Base-by-base conservation (phyloP, 495 filamentous ascomycete genomes). In the Daldinia childiae region DNA sequence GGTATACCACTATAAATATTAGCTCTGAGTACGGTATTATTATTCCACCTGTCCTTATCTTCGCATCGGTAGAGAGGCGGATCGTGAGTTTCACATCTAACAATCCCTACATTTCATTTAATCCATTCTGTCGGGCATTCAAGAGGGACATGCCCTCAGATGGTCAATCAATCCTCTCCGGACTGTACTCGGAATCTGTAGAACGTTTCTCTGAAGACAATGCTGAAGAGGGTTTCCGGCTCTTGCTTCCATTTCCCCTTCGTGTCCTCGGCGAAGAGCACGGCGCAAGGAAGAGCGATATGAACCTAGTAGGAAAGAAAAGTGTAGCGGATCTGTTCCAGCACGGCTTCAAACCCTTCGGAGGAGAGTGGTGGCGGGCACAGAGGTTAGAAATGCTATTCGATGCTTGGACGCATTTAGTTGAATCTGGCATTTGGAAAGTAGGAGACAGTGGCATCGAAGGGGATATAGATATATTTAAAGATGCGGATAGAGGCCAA, bases 391-490 rank as follows among this genome's bases (percentile, higher is more conserved):
- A 80, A 64, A 71, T 73, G 8, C 57, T 84, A 45, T 74, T 78
- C 2, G 73, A 77, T 4, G 48, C 68, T 32, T 85, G 80, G 82
- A 65, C 71, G 15, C 71, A 75, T 38, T 56, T 82, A 67, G 77
- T 84, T 50, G 82, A 81, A 34, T 54, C 50, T 57, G 82, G 80
- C 14, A 45, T 79, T 39, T 83, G 82, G 82, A 69, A 71, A 39
- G 82, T 85, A 51, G 80, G 79, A 27, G 56, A 67, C 38, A 55
- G 82, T 30, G 80, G 82, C 1, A 79, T 85, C 6, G 51, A 76
- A 51, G 80, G 81, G 24, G 74, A 58, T 14, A 79, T 85, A 65
- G 79, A 82, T 48, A 78, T 64, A 43, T 84, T 84, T 66, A 64
- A 55, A 55, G 78, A 84, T 48, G 82, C 82, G 34, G 63, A 63